Evolutionary conservation across 106 monocot genomes (phyloP).

Genomic region (Platanthera guangdongensis): DNA sequence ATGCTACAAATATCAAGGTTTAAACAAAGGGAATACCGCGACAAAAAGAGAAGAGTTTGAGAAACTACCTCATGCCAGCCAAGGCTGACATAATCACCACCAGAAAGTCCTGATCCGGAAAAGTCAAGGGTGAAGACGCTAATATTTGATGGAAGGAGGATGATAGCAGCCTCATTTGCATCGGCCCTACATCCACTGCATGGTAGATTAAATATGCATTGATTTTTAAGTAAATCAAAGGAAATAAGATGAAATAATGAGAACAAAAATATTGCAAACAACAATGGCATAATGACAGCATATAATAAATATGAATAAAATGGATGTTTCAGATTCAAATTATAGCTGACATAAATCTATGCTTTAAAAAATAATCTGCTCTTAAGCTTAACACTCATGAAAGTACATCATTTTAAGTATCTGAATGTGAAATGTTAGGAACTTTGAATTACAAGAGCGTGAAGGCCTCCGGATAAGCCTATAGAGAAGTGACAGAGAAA

Average conservation of each 20-base stretch:
- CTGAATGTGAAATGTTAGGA: too few relatives aligned
- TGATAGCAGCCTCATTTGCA: conserved; percentile 68
- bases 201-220: neutral
- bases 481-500: too few relatives aligned
- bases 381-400: too few relatives aligned
- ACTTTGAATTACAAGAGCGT: too few relatives aligned
- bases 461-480: too few relatives aligned
- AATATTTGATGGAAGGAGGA: conserved; percentile 72
- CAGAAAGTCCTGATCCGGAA: conserved; percentile 71
- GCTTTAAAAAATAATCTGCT: neutral
- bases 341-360: neutral
- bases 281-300: neutral
- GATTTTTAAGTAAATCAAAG: neutral
- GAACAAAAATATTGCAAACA: neutral
- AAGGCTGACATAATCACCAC: conserved; percentile 71
- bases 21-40: neutral
- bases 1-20: neutral
- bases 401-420: too few relatives aligned
- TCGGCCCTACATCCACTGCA: conserved; percentile 76
- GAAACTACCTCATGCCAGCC: conserved; percentile 69
- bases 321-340: neutral
- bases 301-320: neutral
- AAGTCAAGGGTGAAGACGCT: conserved; percentile 74
- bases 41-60: neutral
- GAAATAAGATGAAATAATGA: neutral